Evolutionary conservation across 805 yeast species (phyloP).

Genomic region (Naumovozyma baii): DNA sequence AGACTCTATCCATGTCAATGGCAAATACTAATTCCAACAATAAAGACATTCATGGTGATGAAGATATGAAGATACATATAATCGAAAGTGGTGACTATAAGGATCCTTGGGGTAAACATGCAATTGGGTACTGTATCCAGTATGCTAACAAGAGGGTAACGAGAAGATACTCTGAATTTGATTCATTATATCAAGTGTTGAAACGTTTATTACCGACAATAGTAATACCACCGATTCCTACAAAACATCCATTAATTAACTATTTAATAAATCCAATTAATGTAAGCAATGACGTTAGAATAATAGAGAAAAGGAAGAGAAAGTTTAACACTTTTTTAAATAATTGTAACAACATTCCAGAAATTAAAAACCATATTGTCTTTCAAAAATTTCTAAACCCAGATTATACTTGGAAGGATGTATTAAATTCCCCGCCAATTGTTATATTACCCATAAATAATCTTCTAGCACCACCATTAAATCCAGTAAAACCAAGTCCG

Average conservation of each 20-base stretch:
- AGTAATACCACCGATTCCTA: constrained; percentile 90
- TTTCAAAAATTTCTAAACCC: constrained; percentile 80
- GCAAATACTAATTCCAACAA: constrained; percentile 4
- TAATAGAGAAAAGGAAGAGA: constrained; percentile 61
- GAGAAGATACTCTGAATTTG: constrained; percentile 88
- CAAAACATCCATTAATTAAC: constrained; percentile 56
- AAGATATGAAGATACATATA: constrained; percentile 35
- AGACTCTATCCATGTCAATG: constrained; percentile 23
- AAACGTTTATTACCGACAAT: constrained; percentile 67
- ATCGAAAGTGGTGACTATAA: constrained; percentile 77
- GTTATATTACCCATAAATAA: constrained; percentile 43
- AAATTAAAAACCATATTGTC: constrained; percentile 48
- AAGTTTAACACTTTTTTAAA: constrained; percentile 69
- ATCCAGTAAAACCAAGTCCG: constrained; percentile 47
- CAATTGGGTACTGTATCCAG: constrained; percentile 73
- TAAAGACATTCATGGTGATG: background rate
- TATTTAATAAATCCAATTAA: constrained; percentile 36
- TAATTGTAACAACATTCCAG: constrained; percentile 52
- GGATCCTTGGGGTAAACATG: constrained; percentile 69
- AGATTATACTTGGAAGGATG: constrained; percentile 75
- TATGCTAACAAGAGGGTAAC: constrained; percentile 53
- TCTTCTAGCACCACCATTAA: constrained; percentile 51
- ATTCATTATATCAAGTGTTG: constrained; percentile 62
- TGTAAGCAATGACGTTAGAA: constrained; percentile 36
- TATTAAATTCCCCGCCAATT: constrained; percentile 45